Evolutionary conservation across 2,329 filamentous ascomycete species (phyloP).

Genomic region (Stagonosporopsis chrysanthemi): DNA sequence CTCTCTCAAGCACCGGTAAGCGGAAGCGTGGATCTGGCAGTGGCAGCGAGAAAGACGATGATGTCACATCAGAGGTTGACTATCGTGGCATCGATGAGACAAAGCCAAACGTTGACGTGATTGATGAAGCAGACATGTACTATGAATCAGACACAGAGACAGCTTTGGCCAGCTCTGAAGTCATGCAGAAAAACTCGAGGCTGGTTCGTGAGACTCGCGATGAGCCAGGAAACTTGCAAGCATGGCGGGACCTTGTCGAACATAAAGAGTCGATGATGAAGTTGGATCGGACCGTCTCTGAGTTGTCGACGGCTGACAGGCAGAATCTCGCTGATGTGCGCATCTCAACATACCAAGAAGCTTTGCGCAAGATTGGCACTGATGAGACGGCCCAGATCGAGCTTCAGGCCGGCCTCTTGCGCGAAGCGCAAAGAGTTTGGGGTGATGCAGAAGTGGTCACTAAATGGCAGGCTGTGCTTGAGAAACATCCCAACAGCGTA

Average conservation of each 20-base stretch:
- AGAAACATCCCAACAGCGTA: conserved; percentile 64
- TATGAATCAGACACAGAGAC: conserved; percentile 37
- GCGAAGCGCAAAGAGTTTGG: conserved; percentile 79
- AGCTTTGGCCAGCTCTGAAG: conserved; percentile 31
- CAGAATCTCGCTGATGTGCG: conserved; percentile 80
- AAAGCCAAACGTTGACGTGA: conserved; percentile 12
- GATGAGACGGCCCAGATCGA: conserved; percentile 59
- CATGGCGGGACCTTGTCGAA: conserved; percentile 80
- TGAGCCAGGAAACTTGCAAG: conserved; percentile 69
- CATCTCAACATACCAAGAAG: conserved; percentile 79
- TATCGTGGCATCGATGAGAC: conserved; percentile 50
- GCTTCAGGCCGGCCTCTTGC: conserved; percentile 73
- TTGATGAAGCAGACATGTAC: conserved; percentile 49
- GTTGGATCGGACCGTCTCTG: conserved; percentile 53
- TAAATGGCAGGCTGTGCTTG: conserved; percentile 71
- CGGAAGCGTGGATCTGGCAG: conserved; percentile 28
- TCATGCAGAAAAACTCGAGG: conserved; percentile 63
- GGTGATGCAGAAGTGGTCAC: conserved; percentile 65
- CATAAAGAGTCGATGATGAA: conserved; percentile 76
- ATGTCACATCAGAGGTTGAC: conserved; percentile 28
- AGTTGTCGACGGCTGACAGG: conserved; percentile 66
- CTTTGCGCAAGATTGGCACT: conserved; percentile 65
- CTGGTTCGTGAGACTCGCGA: conserved; percentile 71
- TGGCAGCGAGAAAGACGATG: conserved; percentile 21
- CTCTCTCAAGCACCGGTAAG: conserved; percentile 30